phyloP scores from a whole-genome alignment of 257 asterid species.

The Lycium barbarum region DNA sequence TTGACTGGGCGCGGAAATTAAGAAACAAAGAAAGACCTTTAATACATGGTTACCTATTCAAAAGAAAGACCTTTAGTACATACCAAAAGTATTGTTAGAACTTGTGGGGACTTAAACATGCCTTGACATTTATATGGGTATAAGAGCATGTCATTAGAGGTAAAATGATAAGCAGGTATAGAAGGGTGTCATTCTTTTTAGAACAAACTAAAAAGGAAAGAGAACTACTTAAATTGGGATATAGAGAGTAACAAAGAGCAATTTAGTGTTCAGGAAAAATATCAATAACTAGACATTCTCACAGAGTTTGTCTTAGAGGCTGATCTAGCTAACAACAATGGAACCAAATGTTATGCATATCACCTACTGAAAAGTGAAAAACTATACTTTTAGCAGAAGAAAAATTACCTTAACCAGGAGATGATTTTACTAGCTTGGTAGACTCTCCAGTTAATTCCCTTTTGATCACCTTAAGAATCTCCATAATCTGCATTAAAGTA shows the following conservation, averaged over 20 bases:
- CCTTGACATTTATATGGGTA: not conserved
- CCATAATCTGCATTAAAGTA: conserved; percentile 61
- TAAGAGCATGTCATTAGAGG: not conserved
- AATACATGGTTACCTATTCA: too few species aligned
- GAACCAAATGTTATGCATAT: not conserved
- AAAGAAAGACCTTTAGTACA: not conserved
- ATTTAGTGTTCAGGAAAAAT: not conserved
- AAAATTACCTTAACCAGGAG: conserved; percentile 32
- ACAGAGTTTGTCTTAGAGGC: not conserved
- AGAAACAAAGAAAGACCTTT: not conserved
- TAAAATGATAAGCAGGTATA: not conserved
- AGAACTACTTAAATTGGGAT: not conserved
- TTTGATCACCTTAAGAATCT: conserved; percentile 76
- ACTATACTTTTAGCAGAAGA: conserved; percentile 14
- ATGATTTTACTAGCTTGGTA: conserved; percentile 45
- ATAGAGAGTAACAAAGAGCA: not conserved
- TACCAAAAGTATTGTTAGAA: not conserved
- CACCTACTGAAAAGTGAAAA: conserved; percentile 17
- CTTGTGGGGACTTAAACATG: not conserved
- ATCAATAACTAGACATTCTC: not conserved
- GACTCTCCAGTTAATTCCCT: conserved; percentile 86
- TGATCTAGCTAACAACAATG: not conserved
- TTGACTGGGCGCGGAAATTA: not conserved
- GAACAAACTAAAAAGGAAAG: not conserved
- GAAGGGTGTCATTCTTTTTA: not conserved